Base-by-base conservation (phyloP, 2,329 filamentous ascomycete species). In the Cadophora gregata region DNA sequence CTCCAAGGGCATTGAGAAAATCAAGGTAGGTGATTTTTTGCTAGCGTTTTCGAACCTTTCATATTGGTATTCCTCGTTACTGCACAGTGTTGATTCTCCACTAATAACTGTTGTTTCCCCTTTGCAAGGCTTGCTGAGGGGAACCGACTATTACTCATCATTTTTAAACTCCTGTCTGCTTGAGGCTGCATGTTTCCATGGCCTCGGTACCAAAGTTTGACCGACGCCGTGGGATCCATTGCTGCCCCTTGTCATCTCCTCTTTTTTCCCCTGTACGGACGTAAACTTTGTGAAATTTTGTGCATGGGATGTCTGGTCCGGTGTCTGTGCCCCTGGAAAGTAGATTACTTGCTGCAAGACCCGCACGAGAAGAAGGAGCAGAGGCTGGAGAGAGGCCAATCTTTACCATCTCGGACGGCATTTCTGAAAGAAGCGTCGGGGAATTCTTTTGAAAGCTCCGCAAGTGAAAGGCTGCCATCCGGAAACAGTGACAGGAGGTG, bases 261-360 rank as follows among this genome's bases (percentile, higher is more conserved):
- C 50, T 7, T 14, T 8, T 3, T 24, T 4, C 48, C 48, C 24
- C 10, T 51, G 24, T 51, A 27, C 25, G 48, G 25, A 51, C 12
- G 19, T 42, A 42, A 51, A 24, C 29, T 53, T 53, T 16, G 50
- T 47, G 19, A 47, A 47, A 47, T 53, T 53, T n/a, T 29, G 48
- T 51, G 48, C 48, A 51, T 51, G 48, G 38, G 38, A 45, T 45
- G 47, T 51, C 24, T 51, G 24, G 27, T 51, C 48, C 48, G 48
- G 24, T 10, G 48, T 51, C 48, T 29, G 48, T 51, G 48, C 48
- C 31, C 31, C 19, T 47, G 42, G 2, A 21, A 21, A n/a, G 42
- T n/a, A n/a, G n/a, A n/a, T n/a, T n/a, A 47, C 42, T 8, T 27
- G 48, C 48, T 51, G 48, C 48, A 21, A 47, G 42, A 6, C 42